These are phyloP conservation scores for Blastocystis sp. DNA, from an alignment of 352 stramenopile species.

Conservation along the genomic window DNA sequence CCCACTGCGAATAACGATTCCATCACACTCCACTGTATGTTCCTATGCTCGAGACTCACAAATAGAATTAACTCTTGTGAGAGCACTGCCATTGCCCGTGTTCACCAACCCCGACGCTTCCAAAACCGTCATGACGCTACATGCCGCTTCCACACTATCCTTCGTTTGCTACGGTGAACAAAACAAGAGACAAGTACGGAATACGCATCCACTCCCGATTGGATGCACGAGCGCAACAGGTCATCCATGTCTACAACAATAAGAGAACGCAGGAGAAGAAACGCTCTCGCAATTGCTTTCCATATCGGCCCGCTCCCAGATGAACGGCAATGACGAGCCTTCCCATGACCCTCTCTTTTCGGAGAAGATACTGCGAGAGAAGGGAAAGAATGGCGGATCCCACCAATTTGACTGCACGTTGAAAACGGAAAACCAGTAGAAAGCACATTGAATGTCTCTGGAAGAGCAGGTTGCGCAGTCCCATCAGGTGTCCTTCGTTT, in stretches of 20 bases:
- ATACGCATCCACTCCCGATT: not conserved
- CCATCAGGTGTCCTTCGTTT: conserved; percentile 42
- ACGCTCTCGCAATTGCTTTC: not conserved
- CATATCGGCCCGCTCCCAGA: not conserved
- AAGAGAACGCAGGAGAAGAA: not conserved
- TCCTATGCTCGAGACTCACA: not conserved
- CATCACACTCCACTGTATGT: conserved; percentile 29
- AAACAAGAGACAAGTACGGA: not conserved
- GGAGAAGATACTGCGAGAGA: no score
- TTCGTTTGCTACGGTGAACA: conserved; percentile 2
- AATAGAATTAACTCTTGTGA: not conserved
- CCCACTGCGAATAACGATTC: conserved; percentile 8
- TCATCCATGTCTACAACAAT: not conserved
- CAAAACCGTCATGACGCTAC: conserved; percentile 11
- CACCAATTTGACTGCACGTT: no score
- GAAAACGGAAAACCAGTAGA: not conserved
- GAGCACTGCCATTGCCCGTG: conserved; percentile 14
- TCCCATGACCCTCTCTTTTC: no score
- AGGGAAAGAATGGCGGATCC: no score
- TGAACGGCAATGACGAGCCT: not conserved
- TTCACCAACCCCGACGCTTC: conserved; percentile 57
- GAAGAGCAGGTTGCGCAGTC: conserved; percentile 39
- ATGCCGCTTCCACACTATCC: not conserved
- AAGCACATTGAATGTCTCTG: conserved; percentile 15
- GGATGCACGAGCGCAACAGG: not conserved